Evolutionary conservation across 768 basidiomycete genomes (phyloP), one percentile per base, ranked within the genome.

Genomic region (Suillus fuscotomentosus): DNA sequence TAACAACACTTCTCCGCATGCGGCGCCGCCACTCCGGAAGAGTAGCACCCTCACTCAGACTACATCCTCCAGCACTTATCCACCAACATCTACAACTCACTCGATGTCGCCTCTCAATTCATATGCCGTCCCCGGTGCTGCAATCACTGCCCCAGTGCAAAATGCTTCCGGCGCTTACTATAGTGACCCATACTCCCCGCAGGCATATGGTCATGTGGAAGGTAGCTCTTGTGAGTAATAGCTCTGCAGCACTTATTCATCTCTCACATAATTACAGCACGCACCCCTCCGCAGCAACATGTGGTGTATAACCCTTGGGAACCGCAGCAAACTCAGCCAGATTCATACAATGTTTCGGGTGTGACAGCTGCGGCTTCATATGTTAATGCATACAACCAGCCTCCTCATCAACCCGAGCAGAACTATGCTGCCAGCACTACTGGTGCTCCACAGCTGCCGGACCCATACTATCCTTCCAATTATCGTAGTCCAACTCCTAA

Each of bases 171-270:
- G 62, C 50, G 70, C 63, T 36, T 69, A 68, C 34, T 75, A 72
- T 47, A 70, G 65, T 50, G 71, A 74, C 47, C 77, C 76, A 38
- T 73, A 72, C 55, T 39, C 70, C 22, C 70, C 72, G 7, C 71
- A 74, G 45, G 70, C 71, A 38, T 88, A 89, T 67, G 85, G 86
- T 3, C 89, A 91, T 69, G 72, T 73, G 3, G 72, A 82, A 14
- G 82, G 84, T 45, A 77, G 82, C 42, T 82, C 86, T 24, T 88
- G 88, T 88, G 72, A 74, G 85, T 76, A 38, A 66, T 66, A 39
- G 60, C 51, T 47, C 45, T 7, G 22, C 22, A 55, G n/a, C 36
- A 57, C 31, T 51, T 50, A 61, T 43, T 62, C 61, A 68, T 54
- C 53, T 61, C 51, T 68, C 13, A 67, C 6, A 27, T 17, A 3